Evolutionary conservation across 352 stramenopile genomes (phyloP), one percentile per base, ranked within the genome.

Genomic region (Sclerospora graminicola): DNA sequence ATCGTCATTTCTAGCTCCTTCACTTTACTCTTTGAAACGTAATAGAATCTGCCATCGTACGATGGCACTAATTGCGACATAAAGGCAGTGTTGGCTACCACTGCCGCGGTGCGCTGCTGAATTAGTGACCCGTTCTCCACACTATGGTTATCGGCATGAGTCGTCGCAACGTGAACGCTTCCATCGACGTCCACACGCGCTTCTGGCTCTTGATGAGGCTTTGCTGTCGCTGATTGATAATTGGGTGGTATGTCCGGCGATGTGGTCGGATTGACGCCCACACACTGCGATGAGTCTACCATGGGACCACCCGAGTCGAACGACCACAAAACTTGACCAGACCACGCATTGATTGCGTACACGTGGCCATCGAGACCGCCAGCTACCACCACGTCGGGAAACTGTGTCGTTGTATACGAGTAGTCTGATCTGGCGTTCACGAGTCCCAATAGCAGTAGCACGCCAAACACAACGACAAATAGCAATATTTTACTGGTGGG

Each of bases 271-370:
- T 41, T 37, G 8, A 48, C 36, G 0, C 29, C 21, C 32, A 54
- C 13, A 52, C 75, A 84, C 37, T 53, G 56, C 20, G 75, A 74
- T 39, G 68, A 78, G 52, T 82, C 63, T 50, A 91, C 75, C 69
- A 91, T 88, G 19, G 79, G 70, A 50, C 79, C 76, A 32, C 79
- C 79, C 18, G 79, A 88, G 57, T 91, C 76, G 34, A 91, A 88
- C 19, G 67, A 82, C 74, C 78, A 89, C 31, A 89, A 56, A 27
- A 85, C 59, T 18, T 89, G 54, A 26, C 79, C 79, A 2, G 76
- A 84, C 79, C 79, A 91, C 45, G 79, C 79, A 39, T 88, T 62
- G 35, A 91, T 53, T 27, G 75, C 79, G 45, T 79, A 85, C 42
- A 91, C 70, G 30, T 73, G 70, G 6, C 79, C 79, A 49, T 88